Evolutionary conservation across 768 basidiomycete genomes (phyloP).

Genomic region (Tricholoma saponaceum): DNA sequence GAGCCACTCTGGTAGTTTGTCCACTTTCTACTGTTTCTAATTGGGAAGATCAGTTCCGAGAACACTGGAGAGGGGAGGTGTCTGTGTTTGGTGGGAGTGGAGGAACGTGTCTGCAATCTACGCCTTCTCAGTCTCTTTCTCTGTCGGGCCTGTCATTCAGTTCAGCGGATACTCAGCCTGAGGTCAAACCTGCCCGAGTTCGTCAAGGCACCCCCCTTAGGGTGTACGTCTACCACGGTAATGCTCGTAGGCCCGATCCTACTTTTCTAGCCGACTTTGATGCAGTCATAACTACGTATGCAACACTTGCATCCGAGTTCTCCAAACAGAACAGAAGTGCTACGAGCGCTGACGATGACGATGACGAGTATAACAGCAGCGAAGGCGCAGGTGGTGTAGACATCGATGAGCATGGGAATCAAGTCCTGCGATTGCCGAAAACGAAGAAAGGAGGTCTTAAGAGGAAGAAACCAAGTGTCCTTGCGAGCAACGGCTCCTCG

Average conservation of each 20-base stretch:
- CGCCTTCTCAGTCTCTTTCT: constrained; percentile 31
- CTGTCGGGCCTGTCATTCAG: constrained; percentile 32
- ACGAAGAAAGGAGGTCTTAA: constrained; percentile 66
- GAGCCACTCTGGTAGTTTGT: constrained; percentile 94
- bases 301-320: constrained; percentile 91
- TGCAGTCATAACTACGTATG: constrained; percentile 95
- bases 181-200: constrained; percentile 30
- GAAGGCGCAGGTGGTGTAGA: constrained; percentile 61
- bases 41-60: constrained; percentile 98
- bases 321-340: constrained; percentile 79
- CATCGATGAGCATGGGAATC: constrained; percentile 64
- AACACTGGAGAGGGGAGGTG: constrained; percentile 93
- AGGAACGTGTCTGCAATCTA: constrained; percentile 31
- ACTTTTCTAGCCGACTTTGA: constrained; percentile 89
- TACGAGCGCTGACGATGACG: constrained; percentile 68
- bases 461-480: constrained; percentile 50
- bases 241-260: constrained; percentile 82
- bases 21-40: constrained; percentile 96
- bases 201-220: constrained; percentile 55
- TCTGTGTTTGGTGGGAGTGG: constrained; percentile 77
- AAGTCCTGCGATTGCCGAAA: constrained; percentile 54
- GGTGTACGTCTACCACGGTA: constrained; percentile 96
- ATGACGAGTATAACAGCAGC: constrained; percentile 64
- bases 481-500: constrained; percentile 26
- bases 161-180: constrained; percentile 24